Conservation (phyloP, 306 rosid genomes). For the Cucumis melo region DNA sequence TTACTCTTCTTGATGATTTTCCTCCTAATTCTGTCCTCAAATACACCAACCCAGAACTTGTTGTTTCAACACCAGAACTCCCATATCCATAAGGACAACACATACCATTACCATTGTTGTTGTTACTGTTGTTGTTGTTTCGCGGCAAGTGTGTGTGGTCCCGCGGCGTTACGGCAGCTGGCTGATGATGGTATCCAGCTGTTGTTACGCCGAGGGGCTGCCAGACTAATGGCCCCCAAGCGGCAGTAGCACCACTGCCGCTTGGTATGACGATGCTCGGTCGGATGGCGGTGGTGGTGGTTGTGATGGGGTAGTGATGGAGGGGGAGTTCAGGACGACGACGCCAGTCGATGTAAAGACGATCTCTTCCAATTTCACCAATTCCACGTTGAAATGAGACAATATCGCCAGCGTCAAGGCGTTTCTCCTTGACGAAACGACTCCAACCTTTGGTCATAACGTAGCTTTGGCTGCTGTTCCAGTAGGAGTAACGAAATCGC, state of each 20-base stretch:
- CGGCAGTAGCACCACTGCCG: background rate
- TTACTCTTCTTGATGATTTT: background rate
- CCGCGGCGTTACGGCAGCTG: background rate
- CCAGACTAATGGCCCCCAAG: conserved; percentile 28
- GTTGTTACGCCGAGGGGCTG: conserved; percentile 13
- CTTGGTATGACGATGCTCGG: background rate
- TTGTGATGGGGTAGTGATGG: background rate
- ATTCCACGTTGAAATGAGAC: conserved; percentile 80
- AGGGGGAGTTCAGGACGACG: conserved; percentile 29
- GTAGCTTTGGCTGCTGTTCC: conserved; percentile 98
- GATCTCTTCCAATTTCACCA: conserved; percentile 35
- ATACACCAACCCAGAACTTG: conserved; percentile 10
- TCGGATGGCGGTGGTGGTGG: conserved; percentile 10
- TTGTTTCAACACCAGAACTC: conserved; percentile 12
- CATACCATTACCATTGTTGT: background rate
- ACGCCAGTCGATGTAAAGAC: conserved; percentile 73
- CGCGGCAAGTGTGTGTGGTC: conserved; percentile 14
- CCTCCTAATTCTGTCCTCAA: conserved; percentile 7
- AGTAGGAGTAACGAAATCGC: conserved; percentile 87
- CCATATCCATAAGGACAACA: conserved; percentile 8
- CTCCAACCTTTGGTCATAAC: conserved; percentile 99
- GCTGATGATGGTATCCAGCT: background rate
- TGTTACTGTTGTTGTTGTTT: conserved; percentile 2
- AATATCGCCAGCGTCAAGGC: conserved; percentile 79
- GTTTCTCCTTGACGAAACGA: conserved; percentile 82